Conservation (phyloP, 2,329 filamentous ascomycete species). For the Byssoonygena ceratinophila region DNA sequence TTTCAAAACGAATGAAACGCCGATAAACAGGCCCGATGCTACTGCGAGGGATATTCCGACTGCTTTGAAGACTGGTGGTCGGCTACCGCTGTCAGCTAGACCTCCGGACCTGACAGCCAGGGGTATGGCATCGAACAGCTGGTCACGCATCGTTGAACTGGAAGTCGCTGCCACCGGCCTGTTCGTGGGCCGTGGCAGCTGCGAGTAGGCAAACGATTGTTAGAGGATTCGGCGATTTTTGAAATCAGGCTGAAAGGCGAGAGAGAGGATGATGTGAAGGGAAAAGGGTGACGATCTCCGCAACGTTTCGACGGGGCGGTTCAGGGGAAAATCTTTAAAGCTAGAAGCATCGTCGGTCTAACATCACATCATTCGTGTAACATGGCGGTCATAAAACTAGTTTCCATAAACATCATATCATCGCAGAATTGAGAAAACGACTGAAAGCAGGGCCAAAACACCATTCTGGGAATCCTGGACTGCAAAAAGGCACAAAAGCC, state of each 20-base stretch:
- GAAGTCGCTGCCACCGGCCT: conserved; percentile 22
- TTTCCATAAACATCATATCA: neutral
- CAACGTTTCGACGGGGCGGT: no score
- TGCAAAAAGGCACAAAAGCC: no score
- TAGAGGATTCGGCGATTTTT: neutral
- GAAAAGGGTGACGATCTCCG: no score
- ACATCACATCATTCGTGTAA: neutral
- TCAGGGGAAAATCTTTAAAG: neutral
- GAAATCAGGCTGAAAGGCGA: neutral
- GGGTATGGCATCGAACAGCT: conserved; percentile 31
- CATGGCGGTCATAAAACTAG: neutral
- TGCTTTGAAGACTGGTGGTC: conserved; percentile 61
- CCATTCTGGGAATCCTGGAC: no score
- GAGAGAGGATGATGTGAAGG: neutral
- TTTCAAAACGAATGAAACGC: conserved; percentile 88
- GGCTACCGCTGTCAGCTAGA: conserved; percentile 21
- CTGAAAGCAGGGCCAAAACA: neutral
- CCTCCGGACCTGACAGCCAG: conserved; percentile 38
- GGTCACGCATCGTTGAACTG: conserved; percentile 34
- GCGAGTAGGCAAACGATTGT: neutral
- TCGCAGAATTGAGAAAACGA: neutral
- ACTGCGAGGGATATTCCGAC: conserved; percentile 80
- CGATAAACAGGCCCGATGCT: conserved; percentile 83
- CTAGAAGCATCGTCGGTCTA: neutral
- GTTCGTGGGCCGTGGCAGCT: conserved; percentile 7